These are phyloP conservation scores for Epichloe sibirici DNA, from an alignment of 2,329 filamentous ascomycete species.

Conservation along the genomic window DNA sequence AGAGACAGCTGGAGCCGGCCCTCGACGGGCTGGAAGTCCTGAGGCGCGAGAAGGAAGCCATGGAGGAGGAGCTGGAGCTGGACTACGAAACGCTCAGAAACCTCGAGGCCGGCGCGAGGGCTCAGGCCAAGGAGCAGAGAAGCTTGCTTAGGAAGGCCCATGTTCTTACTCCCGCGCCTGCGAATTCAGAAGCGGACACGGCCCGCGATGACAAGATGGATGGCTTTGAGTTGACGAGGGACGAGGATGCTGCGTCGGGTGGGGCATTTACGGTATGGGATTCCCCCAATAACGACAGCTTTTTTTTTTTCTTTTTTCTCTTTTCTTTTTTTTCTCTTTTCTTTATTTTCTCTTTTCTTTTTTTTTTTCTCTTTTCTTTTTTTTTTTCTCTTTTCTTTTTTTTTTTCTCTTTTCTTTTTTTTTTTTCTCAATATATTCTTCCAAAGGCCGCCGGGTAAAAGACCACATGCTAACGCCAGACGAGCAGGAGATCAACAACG, in stretches of 20 bases:
- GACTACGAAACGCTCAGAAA: slow-evolving; percentile 40
- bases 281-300: too few species aligned
- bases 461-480: too few species aligned
- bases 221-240: slow-evolving; percentile 3
- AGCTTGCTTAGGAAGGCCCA: slow-evolving; percentile 38
- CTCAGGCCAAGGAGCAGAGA: slow-evolving; percentile 38
- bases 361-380: background rate
- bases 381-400: too few species aligned
- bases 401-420: background rate
- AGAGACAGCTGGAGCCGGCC: slow-evolving; percentile 47
- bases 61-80: slow-evolving; percentile 41
- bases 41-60: slow-evolving; percentile 41
- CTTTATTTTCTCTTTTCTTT: too few species aligned
- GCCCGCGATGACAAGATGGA: slow-evolving; percentile 2
- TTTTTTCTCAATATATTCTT: background rate
- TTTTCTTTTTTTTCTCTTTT: too few species aligned
- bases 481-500: slow-evolving; percentile 7
- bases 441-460: too few species aligned
- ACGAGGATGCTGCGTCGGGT: background rate
- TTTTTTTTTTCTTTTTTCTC: background rate
- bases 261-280: slow-evolving; percentile 10
- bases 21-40: slow-evolving; percentile 52
- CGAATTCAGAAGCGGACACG: slow-evolving; percentile 5
- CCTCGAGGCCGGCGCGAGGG: slow-evolving; percentile 44
- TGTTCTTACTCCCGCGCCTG: slow-evolving; percentile 32